phyloP scores from a whole-genome alignment of 345 rosid species.

The Lumnitzera racemosa region DNA sequence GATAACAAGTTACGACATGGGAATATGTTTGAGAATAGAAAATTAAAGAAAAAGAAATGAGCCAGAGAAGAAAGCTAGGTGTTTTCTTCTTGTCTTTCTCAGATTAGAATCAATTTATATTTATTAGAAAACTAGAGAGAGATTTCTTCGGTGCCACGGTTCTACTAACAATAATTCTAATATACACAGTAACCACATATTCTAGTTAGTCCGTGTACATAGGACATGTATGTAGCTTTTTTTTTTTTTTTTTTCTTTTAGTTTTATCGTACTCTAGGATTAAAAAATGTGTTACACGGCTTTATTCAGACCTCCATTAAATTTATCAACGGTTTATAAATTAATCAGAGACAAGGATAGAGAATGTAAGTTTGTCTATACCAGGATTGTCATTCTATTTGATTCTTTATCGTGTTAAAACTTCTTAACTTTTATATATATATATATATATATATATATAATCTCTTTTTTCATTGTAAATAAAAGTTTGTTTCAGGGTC shows the following conservation, averaged over 20 bases:
- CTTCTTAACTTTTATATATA: too few relatives aligned
- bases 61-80: constrained; percentile 27
- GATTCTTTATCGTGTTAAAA: too few relatives aligned
- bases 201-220: neutral
- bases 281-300: too few relatives aligned
- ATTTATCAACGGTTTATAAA: too few relatives aligned
- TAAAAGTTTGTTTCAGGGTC: too few relatives aligned
- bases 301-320: too few relatives aligned
- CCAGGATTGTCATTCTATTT: too few relatives aligned
- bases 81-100: constrained; percentile 39
- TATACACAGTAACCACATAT: neutral
- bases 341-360: too few relatives aligned
- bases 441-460: too few relatives aligned
- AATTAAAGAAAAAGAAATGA: constrained; percentile 16
- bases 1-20: constrained; percentile 12
- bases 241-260: neutral
- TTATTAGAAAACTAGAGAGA: neutral
- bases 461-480: too few relatives aligned
- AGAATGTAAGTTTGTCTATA: too few relatives aligned
- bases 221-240: neutral
- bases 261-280: too few relatives aligned
- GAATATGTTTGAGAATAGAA: constrained; percentile 9
- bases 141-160: constrained; percentile 9
- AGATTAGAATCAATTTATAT: constrained; percentile 24
- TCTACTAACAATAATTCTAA: constrained; percentile 1